These are phyloP conservation scores for Setaria italica DNA, from an alignment of 202 grass and related monocot species.

Conservation along the genomic window DNA sequence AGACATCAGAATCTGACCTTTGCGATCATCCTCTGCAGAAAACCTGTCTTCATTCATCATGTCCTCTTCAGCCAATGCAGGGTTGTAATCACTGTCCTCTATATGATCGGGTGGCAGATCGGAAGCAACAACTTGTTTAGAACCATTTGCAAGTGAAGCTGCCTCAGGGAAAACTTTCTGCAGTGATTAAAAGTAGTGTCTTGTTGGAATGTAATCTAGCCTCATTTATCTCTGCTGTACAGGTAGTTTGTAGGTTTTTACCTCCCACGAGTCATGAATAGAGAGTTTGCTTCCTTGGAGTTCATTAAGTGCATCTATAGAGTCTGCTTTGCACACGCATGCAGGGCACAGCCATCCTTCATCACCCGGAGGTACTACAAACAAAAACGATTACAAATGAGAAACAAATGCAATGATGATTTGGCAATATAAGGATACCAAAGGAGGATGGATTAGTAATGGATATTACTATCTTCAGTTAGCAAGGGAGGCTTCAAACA, in stretches of 20 bases:
- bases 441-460: not conserved
- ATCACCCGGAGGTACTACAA: conserved; percentile 77
- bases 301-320: conserved; percentile 88
- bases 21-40: conserved; percentile 48
- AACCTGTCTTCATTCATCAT: conserved; percentile 44
- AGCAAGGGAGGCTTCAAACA: conserved; percentile 89
- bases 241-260: conserved; percentile 50
- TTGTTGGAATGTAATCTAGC: conserved; percentile 25
- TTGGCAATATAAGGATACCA: conserved; percentile 27
- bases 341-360: conserved; percentile 94
- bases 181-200: conserved; percentile 36
- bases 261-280: conserved; percentile 94
- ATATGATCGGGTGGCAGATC: conserved; percentile 66
- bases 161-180: conserved; percentile 97
- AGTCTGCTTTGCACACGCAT: conserved; percentile 92
- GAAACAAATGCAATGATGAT: conserved; percentile 28
- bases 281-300: conserved; percentile 79
- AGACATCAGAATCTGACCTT: conserved; percentile 61
- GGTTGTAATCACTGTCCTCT: conserved; percentile 70
- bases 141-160: conserved; percentile 59
- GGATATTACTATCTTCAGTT: conserved; percentile 84
- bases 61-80: conserved; percentile 45
- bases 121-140: conserved; percentile 57
- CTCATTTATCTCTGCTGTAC: conserved; percentile 31
- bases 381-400: conserved; percentile 49